Conservation (phyloP, 768 basidiomycete species). For the Boletus patriciae region DNA sequence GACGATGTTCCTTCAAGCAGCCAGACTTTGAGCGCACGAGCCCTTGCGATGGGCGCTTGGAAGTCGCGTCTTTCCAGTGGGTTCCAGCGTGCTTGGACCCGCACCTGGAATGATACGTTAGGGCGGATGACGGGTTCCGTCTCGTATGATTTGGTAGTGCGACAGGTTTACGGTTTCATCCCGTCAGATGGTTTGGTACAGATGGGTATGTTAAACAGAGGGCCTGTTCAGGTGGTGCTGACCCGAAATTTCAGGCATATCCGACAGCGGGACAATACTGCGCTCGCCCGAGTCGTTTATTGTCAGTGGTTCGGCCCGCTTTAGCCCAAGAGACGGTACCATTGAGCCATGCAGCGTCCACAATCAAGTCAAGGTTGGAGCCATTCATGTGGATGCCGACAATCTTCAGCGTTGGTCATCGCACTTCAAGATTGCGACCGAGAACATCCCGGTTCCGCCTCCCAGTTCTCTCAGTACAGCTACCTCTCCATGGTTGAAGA, state of each 20-base stretch:
- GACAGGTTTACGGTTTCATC: slow-evolving; percentile 45
- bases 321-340: slow-evolving; percentile 57
- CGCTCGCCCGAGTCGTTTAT: slow-evolving; percentile 46
- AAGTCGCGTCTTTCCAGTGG: slow-evolving; percentile 59
- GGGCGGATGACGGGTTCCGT: slow-evolving; percentile 61
- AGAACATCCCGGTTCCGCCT: slow-evolving; percentile 1
- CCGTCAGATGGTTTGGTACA: slow-evolving; percentile 24
- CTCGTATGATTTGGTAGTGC: slow-evolving; percentile 49
- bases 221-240: background rate
- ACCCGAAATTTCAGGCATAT: slow-evolving; percentile 13
- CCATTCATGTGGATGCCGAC: slow-evolving; percentile 50
- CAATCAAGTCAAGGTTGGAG: slow-evolving; percentile 44
- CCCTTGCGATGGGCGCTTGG: slow-evolving; percentile 56
- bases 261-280: slow-evolving; percentile 41
- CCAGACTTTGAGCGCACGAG: slow-evolving; percentile 37
- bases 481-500: slow-evolving; percentile 30
- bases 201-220: slow-evolving; percentile 30
- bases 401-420: slow-evolving; percentile 25
- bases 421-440: slow-evolving; percentile 6
- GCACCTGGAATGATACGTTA: slow-evolving; percentile 70
- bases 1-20: slow-evolving; percentile 14
- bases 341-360: slow-evolving; percentile 56
- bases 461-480: slow-evolving; percentile 2
- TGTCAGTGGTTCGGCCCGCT: slow-evolving; percentile 48
- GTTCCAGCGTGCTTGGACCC: slow-evolving; percentile 62